Evolutionary conservation across 306 rosid genomes (phyloP).

Genomic region (Prunus salicina): DNA sequence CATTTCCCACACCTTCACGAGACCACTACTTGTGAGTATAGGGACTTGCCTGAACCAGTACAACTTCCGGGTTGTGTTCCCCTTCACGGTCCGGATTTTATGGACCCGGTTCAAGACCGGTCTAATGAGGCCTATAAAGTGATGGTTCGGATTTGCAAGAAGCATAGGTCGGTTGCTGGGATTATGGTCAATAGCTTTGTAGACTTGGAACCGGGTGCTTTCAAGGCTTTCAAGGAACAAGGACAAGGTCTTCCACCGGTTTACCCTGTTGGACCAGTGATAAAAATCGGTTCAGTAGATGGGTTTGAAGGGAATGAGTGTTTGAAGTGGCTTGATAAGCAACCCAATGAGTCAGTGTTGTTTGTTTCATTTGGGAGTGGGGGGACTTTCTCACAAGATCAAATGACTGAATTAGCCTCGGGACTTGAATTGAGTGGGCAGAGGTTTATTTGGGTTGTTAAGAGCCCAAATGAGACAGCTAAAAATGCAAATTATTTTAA

Average conservation of each 20-base stretch:
- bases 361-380: neutral
- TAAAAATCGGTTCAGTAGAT: neutral
- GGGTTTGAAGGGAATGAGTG: slow-evolving; percentile 1
- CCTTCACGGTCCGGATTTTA: slow-evolving; percentile 12
- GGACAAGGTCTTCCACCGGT: neutral
- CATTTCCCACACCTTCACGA: slow-evolving; percentile 19
- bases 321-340: slow-evolving; percentile 22
- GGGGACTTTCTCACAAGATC: neutral
- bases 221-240: slow-evolving; percentile 19
- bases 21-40: neutral
- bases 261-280: slow-evolving; percentile 25
- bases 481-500: neutral
- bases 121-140: neutral
- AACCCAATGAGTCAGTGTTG: slow-evolving; percentile 1
- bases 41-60: slow-evolving; percentile 17
- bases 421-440: slow-evolving; percentile 17
- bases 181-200: slow-evolving; percentile 19
- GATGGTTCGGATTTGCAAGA: neutral
- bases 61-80: slow-evolving; percentile 27
- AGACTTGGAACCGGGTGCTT: slow-evolving; percentile 20
- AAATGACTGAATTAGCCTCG: slow-evolving; percentile 15
- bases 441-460: slow-evolving; percentile 13
- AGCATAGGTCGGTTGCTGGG: neutral
- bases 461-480: slow-evolving; percentile 1
- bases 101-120: slow-evolving; percentile 15